Base-by-base conservation (phyloP, 257 asterid genomes). In the Primulina tabacum region DNA sequence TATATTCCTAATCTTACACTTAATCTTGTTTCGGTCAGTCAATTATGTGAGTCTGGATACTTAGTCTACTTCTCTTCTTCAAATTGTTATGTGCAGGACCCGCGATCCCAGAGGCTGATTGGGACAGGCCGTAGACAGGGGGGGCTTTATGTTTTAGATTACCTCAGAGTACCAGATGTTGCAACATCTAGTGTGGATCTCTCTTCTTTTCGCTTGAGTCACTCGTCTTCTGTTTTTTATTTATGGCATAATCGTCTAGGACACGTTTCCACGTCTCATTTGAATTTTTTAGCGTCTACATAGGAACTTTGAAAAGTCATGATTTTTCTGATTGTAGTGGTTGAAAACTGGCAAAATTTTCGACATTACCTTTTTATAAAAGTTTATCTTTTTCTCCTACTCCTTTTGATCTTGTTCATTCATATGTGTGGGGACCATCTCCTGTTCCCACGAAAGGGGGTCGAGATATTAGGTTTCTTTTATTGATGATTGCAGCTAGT, bases 71-170 rank as follows among this genome's bases (percentile, higher is more conserved):
- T 66, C 24, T 18, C 71, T 26, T 50, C 71, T 1, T 3, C 71
- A 10, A 12, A 2, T 52, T 68, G 64, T 68, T 9, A 7, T 53
- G 64, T 68, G 9, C 28, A 55, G 72, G 72, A 68, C 7, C 62
- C n/a, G 3, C 72, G n/a, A 0, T 32, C 64, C 2, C 1, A 30
- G 62, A 68, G 16, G 72, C 20, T 53, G 64, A 68, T 68, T 55
- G 62, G 64, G 53, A 56, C 16, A 68, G 64, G 63, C 53, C 64
- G 11, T 68, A 68, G 64, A 17, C 30, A 53, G 2, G 33, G 53
- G 53, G 34, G 21, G n/a, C 35, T 71, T 1, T 71, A 63, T 62
- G 29, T 66, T 17, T 37, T 73, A 72, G 50, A 73, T 12, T 9
- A 73, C 0, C 62, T 73, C 0, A 20, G 14, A 14, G 55, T 50